phyloP scores from a whole-genome alignment of 2,329 filamentous ascomycete species.

The Penicillium fuscoglaucum region DNA sequence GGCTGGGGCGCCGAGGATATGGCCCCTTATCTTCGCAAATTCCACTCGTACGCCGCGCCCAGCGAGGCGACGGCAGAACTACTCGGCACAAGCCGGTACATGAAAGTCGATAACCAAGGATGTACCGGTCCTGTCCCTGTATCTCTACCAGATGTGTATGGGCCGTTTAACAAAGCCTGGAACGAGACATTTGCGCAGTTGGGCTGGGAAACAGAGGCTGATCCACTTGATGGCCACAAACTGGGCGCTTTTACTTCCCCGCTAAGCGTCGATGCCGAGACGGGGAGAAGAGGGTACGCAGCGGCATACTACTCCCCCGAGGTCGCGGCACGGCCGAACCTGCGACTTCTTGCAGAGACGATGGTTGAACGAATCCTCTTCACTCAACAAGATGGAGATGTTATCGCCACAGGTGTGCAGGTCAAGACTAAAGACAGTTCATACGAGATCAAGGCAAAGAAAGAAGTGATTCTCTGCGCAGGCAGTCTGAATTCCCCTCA shows the following conservation, averaged over 20 bases:
- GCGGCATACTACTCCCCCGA: conserved; percentile 45
- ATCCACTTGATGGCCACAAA: conserved; percentile 42
- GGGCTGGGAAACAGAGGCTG: conserved; percentile 24
- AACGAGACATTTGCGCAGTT: conserved; percentile 22
- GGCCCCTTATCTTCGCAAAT: conserved; percentile 53
- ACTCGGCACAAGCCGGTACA: conserved; percentile 18
- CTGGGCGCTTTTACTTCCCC: conserved; percentile 43
- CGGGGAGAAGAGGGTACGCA: conserved; percentile 41
- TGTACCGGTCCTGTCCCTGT: conserved; percentile 22
- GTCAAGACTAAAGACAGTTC: conserved; percentile 20
- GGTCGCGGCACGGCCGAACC: conserved; percentile 44
- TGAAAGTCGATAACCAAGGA: conserved; percentile 21
- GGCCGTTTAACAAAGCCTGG: conserved; percentile 27
- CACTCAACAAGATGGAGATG: conserved; percentile 28
- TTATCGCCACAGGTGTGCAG: conserved; percentile 23
- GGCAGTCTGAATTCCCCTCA: conserved; percentile 60
- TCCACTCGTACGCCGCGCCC: conserved; percentile 30
- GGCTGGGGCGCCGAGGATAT: conserved; percentile 49
- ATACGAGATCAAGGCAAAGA: conserved; percentile 32
- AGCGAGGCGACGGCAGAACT: conserved; percentile 23
- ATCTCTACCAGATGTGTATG: conserved; percentile 36
- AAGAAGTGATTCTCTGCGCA: conserved; percentile 61
- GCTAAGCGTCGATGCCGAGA: conserved; percentile 35
- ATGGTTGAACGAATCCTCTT: conserved; percentile 50
- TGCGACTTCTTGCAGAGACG: conserved; percentile 50